Evolutionary conservation across 2,329 filamentous ascomycete species (phyloP).

Genomic region (Aspergillus brunneoviolaceus): DNA sequence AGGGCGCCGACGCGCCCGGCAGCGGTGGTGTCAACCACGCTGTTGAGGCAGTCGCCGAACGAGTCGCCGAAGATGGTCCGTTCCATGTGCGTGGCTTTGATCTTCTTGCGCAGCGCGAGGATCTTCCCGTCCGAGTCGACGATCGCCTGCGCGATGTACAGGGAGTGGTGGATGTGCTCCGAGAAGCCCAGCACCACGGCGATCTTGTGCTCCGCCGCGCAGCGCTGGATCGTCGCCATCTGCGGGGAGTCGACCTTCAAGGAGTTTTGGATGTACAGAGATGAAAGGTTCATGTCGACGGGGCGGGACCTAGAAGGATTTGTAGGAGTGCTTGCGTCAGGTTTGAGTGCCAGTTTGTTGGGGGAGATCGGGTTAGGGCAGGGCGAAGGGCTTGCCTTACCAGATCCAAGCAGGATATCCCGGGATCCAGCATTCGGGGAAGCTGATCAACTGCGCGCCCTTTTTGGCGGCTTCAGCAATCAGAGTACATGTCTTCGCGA

Average conservation of each 20-base stretch:
- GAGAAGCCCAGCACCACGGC: conserved; percentile 48
- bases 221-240: conserved; percentile 38
- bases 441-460: conserved; percentile 56
- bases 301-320: conserved; percentile 28
- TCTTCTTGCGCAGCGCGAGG: conserved; percentile 46
- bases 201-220: conserved; percentile 40
- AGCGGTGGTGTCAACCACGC: conserved; percentile 37
- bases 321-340: too few species aligned
- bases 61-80: conserved; percentile 53
- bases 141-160: conserved; percentile 51
- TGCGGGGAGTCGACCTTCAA: conserved; percentile 31
- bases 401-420: conserved; percentile 56
- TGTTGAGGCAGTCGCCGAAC: conserved; percentile 38
- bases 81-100: conserved; percentile 57
- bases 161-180: conserved; percentile 37
- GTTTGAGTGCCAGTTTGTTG: neutral
- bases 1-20: conserved; percentile 47
- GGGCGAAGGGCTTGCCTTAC: conserved; percentile 19
- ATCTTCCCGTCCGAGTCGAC: conserved; percentile 46
- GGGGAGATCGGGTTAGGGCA: neutral
- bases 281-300: conserved; percentile 32
- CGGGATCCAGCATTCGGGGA: conserved; percentile 57
- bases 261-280: conserved; percentile 36
- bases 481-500: conserved; percentile 58
- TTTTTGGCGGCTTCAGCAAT: conserved; percentile 57